Evolutionary conservation across 305 asterid species (phyloP), one percentile per base, ranked within the genome.

Genomic region (Fraxinus ornus): DNA sequence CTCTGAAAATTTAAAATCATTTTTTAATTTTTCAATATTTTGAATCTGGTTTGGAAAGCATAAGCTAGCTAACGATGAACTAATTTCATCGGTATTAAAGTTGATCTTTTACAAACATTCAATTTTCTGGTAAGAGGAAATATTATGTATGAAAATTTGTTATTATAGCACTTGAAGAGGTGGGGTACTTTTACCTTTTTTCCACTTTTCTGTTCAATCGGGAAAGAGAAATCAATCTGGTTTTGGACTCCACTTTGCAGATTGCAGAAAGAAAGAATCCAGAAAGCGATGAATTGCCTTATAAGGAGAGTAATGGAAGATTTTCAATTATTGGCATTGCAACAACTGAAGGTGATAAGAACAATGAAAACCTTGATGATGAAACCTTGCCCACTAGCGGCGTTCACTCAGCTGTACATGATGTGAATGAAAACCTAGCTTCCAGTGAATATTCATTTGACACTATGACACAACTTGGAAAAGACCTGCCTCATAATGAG

Each of bases 191-290:
- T 8, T 66, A 7, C n/a, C 10, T 37, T 4, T 66, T 72, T 71
- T 19, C 73, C 36, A 12, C 15, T 28, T 52, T 55, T 77, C 82
- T 15, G 22, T 39, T 19, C 12, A 35, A 24, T 24, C 41, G 4
- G 75, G n/a, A n/a, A 44, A 68, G 49, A 32, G 9, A 26, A 12
- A 74, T 78, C 35, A 13, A 19, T 10, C 30, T 79, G 19, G 83
- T 79, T 47, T 55, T 70, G 71, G 39, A 44, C 36, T 44, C 52
- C 47, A 41, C 24, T 73, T 86, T 76, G 83, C 92, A 96, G 99
- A 96, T 93, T 83, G 90, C 94, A 41, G 95, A 94, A 88, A 88
- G 98, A 84, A 92, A 89, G 88, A 93, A 90, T 83, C 89, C 86
- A 39, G 89, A 90, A 75, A 86, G 68, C 79, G 64, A 71, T 28